Conservation (phyloP, 225 moss, liverwort and hornwort species). For the Lunularia cruciata region DNA sequence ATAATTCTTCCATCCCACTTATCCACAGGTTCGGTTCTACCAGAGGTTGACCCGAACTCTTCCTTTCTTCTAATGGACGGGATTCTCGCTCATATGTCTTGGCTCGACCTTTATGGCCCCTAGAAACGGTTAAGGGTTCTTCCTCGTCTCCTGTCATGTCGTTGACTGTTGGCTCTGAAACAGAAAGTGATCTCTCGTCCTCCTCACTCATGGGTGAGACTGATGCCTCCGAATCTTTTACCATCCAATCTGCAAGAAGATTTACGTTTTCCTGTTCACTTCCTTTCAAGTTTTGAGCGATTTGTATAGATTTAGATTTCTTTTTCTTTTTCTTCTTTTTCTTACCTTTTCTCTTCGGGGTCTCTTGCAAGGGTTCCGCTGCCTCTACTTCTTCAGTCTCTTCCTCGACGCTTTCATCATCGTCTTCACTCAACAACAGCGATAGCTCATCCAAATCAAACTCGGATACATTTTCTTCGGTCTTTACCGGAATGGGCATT, state of each 20-base stretch:
- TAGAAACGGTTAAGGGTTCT: not conserved
- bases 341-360: not conserved
- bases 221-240: not conserved
- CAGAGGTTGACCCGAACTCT: not conserved
- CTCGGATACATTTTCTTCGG: conserved; percentile 7
- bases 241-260: no score
- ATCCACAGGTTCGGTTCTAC: conserved; percentile 12
- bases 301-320: conserved; percentile 4
- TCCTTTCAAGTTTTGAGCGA: not conserved
- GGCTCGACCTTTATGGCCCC: not conserved
- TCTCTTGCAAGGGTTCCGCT: not conserved
- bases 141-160: not conserved
- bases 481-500: conserved; percentile 10
- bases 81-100: not conserved
- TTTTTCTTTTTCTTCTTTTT: conserved; percentile 15
- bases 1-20: not conserved
- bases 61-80: not conserved
- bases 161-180: not conserved
- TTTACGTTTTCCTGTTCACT: not conserved
- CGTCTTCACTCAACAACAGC: conserved; percentile 3
- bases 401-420: not conserved
- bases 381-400: not conserved
- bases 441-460: conserved; percentile 13
- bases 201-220: not conserved
- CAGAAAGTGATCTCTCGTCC: not conserved